A percentile compares a stretch with the other conserved stretches of the same genome.
These are phyloP conservation scores for Gonapodya sp. DNA, from an alignment of 192 early-diverging fungal genomes.

Conservation along the genomic window DNA sequence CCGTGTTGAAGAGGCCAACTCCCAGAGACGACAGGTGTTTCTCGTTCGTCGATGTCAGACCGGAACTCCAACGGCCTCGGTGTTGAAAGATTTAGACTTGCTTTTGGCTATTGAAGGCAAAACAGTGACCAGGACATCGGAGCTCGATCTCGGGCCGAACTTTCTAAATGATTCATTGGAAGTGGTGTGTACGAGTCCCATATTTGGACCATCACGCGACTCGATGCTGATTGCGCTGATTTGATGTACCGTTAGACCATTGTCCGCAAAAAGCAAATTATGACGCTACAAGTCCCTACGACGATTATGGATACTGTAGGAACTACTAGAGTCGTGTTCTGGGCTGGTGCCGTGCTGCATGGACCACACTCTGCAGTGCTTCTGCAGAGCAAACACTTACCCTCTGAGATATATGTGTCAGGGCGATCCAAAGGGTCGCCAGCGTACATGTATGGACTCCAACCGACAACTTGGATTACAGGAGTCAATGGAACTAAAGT, in stretches of 20 bases:
- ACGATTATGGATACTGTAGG: constrained; percentile 27
- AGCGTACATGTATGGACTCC: constrained; percentile 29
- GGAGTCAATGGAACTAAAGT: constrained; percentile 25
- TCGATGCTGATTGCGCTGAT: background rate
- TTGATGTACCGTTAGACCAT: constrained; percentile 27
- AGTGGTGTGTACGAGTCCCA: background rate
- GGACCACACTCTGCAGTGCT: constrained; percentile 35
- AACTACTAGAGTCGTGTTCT: background rate
- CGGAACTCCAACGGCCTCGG: constrained; percentile 22
- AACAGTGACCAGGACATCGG: background rate
- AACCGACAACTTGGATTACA: constrained; percentile 34
- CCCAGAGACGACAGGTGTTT: constrained; percentile 30
- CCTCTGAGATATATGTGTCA: constrained; percentile 32
- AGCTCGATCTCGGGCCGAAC: background rate
- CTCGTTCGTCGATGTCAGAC: constrained; percentile 32
- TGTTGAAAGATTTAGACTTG: constrained; percentile 39
- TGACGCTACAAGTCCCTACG: constrained; percentile 31
- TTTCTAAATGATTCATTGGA: background rate
- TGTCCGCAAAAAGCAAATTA: constrained; percentile 62
- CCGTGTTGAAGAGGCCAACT: constrained; percentile 30
- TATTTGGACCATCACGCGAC: too few species aligned
- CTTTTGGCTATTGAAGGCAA: constrained; percentile 19
- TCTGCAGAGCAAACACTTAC: constrained; percentile 29
- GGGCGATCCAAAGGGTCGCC: constrained; percentile 32
- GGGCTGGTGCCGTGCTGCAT: constrained; percentile 12